Conservation (phyloP, 1,139 yeast genomes). For the Candida sanyaensis region DNA sequence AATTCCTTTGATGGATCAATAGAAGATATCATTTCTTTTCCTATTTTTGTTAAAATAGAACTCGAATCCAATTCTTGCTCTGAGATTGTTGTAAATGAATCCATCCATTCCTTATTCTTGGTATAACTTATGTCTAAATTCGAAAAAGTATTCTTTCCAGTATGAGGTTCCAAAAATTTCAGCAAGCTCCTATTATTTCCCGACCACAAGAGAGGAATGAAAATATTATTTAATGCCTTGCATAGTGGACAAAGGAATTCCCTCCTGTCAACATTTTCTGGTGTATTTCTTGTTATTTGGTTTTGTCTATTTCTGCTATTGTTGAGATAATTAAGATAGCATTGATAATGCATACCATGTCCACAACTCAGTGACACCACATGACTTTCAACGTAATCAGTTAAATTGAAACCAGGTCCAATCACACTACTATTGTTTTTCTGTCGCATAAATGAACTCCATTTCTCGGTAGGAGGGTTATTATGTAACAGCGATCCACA, state of each 20-base stretch:
- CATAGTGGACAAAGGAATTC: constrained; percentile 92
- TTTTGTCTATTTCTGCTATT: constrained; percentile 57
- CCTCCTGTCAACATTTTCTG: constrained; percentile 68
- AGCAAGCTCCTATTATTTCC: constrained; percentile 36
- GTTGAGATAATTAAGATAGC: constrained; percentile 65
- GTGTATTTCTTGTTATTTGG: constrained; percentile 80
- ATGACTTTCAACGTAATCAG: constrained; percentile 41
- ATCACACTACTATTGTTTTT: constrained; percentile 45
- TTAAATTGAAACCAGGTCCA: constrained; percentile 71
- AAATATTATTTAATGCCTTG: constrained; percentile 80
- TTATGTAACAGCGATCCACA: constrained; percentile 8
- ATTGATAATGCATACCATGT: constrained; percentile 87
- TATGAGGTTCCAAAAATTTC: constrained; percentile 18
- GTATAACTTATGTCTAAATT: constrained; percentile 14
- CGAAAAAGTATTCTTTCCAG: constrained; percentile 11
- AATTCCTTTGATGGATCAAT: constrained; percentile 12
- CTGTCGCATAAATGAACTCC: constrained; percentile 40
- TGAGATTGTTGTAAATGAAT: constrained; percentile 21
- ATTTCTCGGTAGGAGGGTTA: constrained; percentile 26
- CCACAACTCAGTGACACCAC: constrained; percentile 83
- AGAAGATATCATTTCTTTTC: constrained; percentile 28
- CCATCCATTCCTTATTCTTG: constrained; percentile 29
- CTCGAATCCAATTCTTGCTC: constrained; percentile 26
- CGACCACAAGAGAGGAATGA: constrained; percentile 69
- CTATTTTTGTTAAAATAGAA: constrained; percentile 27